These are phyloP conservation scores for Eucalyptus decipiens DNA, from an alignment of 345 rosid species.

Conservation along the genomic window DNA sequence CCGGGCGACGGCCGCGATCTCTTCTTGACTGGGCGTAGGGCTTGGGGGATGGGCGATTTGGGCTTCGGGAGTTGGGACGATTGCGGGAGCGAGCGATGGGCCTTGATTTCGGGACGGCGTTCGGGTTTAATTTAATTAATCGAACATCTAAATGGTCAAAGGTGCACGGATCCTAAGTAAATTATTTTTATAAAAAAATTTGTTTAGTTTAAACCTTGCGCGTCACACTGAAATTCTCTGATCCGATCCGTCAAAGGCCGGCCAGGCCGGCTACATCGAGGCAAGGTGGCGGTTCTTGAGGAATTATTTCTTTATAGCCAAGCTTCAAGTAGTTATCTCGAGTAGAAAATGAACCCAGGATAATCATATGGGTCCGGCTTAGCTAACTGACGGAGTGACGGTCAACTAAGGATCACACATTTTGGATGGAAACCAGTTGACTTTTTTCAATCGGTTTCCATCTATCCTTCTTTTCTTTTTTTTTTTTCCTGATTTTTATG, in stretches of 20 bases:
- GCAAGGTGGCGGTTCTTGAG: neutral
- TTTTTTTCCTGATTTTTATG: no score
- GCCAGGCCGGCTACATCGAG: neutral
- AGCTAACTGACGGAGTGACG: no score
- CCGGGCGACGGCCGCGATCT: neutral
- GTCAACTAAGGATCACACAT: no score
- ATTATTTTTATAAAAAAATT: neutral
- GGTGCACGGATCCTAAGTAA: neutral
- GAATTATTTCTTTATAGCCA: neutral
- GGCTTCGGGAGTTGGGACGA: neutral
- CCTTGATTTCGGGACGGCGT: neutral
- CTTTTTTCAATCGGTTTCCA: neutral
- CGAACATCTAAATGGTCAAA: neutral
- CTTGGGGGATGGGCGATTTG: neutral
- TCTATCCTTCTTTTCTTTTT: accelerated
- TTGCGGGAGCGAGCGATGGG: neutral
- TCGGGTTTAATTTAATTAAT: neutral
- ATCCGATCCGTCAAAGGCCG: neutral
- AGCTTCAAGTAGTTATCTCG: neutral
- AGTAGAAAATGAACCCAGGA: neutral
- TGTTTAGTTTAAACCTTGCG: neutral
- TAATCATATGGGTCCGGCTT: no score
- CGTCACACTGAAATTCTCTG: neutral
- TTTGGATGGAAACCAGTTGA: no score
- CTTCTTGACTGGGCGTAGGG: neutral